Evolutionary conservation across 345 rosid species (phyloP), one percentile per base, ranked within the genome.

Genomic region (Euphorbia tirucalli): DNA sequence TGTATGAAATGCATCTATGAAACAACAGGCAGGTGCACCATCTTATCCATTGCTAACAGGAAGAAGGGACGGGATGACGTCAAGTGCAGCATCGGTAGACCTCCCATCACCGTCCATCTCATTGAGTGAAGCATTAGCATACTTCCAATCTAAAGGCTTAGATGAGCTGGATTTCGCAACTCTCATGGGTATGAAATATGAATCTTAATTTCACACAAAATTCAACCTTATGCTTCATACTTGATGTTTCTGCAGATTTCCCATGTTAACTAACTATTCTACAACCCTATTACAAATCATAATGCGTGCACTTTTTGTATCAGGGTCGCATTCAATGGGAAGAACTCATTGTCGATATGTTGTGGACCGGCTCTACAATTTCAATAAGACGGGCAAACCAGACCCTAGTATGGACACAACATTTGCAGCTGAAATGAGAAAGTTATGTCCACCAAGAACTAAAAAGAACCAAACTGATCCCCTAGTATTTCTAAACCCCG

Each of bases 401-500:
- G 81, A 77, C 56, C 81, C 77, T 5, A 18, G 27, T 61, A 73
- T 77, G 74, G 63, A 63, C 74, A 39, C 62, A 21, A 65, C 64
- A 62, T 73, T 77, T 16, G 81, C 77, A 44, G 31, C 44, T 48
- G 25, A 72, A 65, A 52, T 77, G 76, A 68, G 71, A 62, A 68
- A 72, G 71, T n/a, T 22, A 31, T 77, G 43, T 72, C 83, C 87
- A 18, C 83, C 68, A 16, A 75, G 82, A 68, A 70, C 77, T 0
- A 75, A 44, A 71, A 85, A 86, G 74, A 83, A 84, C 18, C 84
- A 84, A 61, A 56, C 75, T 9, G 89, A 90, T 72, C 92, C 90
- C 1, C 75, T 79, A 27, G 89, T 84, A 22, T 84, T 68, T 70
- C 87, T 91, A 22, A 88, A 90, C 83, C 90, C 90, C 24, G 79